Evolutionary conservation across 768 basidiomycete species (phyloP).

Genomic region (Inosperma sp.): DNA sequence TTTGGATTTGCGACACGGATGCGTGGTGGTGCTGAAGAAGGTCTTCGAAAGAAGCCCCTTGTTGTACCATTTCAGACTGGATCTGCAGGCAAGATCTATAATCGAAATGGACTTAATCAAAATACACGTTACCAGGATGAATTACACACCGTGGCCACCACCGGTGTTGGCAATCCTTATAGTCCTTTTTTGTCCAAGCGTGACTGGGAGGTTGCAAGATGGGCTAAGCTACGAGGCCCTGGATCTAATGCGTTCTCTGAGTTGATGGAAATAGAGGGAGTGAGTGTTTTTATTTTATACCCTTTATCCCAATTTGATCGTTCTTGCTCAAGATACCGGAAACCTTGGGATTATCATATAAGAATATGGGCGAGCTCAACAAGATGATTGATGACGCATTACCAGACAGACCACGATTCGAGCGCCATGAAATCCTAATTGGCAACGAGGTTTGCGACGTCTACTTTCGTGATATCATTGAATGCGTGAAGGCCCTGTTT

Average conservation of each 20-base stretch:
- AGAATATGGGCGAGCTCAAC: conserved; percentile 25
- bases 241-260: conserved; percentile 39
- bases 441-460: conserved; percentile 29
- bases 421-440: conserved; percentile 23
- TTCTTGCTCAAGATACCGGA: conserved; percentile 19
- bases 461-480: conserved; percentile 30
- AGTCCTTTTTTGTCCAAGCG: conserved; percentile 31
- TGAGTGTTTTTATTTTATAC: conserved; percentile 19
- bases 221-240: too few species aligned
- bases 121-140: background rate
- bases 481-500: conserved; percentile 34
- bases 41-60: background rate
- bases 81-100: conserved; percentile 3
- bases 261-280: conserved; percentile 34
- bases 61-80: background rate
- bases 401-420: conserved; percentile 23
- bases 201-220: conserved; percentile 37
- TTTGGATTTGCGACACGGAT: background rate
- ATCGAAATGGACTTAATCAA: background rate
- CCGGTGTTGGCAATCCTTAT: background rate
- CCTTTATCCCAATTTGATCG: conserved; percentile 1
- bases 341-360: conserved; percentile 16
- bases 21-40: conserved; percentile 1
- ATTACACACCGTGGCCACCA: too few species aligned
- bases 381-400: conserved; percentile 23